A percentile compares a stretch with the other conserved stretches of the same genome.
Conservation (phyloP, 2,329 filamentous ascomycete genomes). For the Aspergillus glaucus region DNA sequence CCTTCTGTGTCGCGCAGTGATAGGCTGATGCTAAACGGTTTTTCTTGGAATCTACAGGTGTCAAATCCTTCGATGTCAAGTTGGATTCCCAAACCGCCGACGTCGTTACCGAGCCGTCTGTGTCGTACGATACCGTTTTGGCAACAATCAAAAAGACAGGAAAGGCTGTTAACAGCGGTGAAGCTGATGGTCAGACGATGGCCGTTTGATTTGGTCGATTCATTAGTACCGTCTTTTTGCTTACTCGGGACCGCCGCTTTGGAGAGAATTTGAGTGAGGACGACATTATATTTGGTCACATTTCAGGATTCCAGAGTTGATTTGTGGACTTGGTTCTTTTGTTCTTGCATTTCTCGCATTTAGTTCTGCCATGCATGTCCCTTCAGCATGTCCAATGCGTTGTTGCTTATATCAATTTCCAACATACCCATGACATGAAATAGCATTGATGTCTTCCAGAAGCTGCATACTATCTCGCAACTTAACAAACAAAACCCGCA, state of each 20-base stretch:
- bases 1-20: not conserved
- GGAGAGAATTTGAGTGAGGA: no score
- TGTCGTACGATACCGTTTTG: constrained; percentile 75
- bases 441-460: not conserved
- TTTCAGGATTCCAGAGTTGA: no score
- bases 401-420: not conserved
- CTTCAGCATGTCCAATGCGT: not conserved
- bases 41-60: constrained; percentile 49
- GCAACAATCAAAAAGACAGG: constrained; percentile 91
- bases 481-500: not conserved
- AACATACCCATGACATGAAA: constrained; percentile 1
- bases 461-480: not conserved
- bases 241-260: not conserved
- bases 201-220: constrained; percentile 22
- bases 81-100: constrained; percentile 80
- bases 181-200: constrained; percentile 38
- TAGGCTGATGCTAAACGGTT: not conserved
- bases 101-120: constrained; percentile 61
- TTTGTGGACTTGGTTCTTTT: not conserved
- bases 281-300: no score
- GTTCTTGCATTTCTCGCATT: not conserved
- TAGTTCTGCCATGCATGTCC: not conserved
- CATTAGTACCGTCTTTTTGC: not conserved
- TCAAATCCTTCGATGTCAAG: constrained; percentile 79
- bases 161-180: constrained; percentile 72